A percentile compares a stretch with the other conserved stretches of the same genome.
phyloP scores from a whole-genome alignment of 768 basidiomycete genomes.

The Galerina sulciceps region DNA sequence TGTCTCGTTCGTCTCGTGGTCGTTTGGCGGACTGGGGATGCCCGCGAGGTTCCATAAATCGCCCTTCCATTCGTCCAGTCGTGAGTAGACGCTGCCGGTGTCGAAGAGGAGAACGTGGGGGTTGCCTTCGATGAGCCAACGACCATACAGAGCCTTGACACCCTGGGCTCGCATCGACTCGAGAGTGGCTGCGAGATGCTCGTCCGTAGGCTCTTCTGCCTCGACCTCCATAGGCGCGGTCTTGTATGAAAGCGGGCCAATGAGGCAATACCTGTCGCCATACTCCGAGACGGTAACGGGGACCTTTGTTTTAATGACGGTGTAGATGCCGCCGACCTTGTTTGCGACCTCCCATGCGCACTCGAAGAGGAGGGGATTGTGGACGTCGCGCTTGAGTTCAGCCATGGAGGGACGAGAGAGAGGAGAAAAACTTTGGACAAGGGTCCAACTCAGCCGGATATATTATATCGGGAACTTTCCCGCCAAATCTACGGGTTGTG shows the following conservation, averaged over 20 bases:
- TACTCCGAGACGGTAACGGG: slow-evolving; percentile 97
- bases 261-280: slow-evolving; percentile 92
- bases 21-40: slow-evolving; percentile 94
- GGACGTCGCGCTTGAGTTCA: slow-evolving; percentile 69
- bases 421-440: slow-evolving; percentile 4
- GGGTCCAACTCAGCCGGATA: slow-evolving; percentile 1
- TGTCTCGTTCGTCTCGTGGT: slow-evolving; percentile 98
- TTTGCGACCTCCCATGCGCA: slow-evolving; percentile 99
- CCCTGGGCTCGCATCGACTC: slow-evolving; percentile 87
- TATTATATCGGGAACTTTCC: slow-evolving; percentile 24
- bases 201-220: slow-evolving; percentile 84
- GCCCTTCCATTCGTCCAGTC: slow-evolving; percentile 97
- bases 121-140: slow-evolving; percentile 98
- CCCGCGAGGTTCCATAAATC: slow-evolving; percentile 99
- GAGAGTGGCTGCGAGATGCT: slow-evolving; percentile 74
- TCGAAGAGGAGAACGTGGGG: slow-evolving; percentile 96
- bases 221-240: slow-evolving; percentile 99
- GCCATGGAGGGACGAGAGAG: slow-evolving; percentile 29
- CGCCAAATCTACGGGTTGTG: slow-evolving; percentile 10
- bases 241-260: slow-evolving; percentile 98
- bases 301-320: slow-evolving; percentile 99
- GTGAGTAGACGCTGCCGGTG: slow-evolving; percentile 83
- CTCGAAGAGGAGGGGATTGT: slow-evolving; percentile 86
- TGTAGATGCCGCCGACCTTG: slow-evolving; percentile 99
- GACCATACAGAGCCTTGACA: slow-evolving; percentile 92